These are phyloP conservation scores for Hirsutella rhossiliensis DNA, from an alignment of 2,329 filamentous ascomycete genomes.

Conservation along the genomic window DNA sequence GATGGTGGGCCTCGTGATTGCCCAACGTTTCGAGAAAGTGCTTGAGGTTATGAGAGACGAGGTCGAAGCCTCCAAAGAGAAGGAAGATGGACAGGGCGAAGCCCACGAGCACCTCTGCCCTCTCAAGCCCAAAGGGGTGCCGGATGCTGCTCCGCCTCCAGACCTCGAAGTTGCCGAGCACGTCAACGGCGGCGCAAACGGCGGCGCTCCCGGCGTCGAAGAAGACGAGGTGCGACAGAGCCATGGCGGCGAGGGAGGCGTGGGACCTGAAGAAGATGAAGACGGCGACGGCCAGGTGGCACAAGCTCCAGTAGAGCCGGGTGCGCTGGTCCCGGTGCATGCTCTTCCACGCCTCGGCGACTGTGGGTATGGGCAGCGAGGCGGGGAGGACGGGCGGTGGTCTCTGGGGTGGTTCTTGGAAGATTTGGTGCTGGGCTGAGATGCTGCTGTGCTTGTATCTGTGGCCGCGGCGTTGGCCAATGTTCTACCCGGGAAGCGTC, in stretches of 20 bases:
- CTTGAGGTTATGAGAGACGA: constrained; percentile 87
- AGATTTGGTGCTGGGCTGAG: constrained; percentile 80
- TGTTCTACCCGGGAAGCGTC: constrained; percentile 42
- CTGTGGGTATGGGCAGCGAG: constrained; percentile 81
- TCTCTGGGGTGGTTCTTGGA: constrained; percentile 78
- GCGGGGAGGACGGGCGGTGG: constrained; percentile 82
- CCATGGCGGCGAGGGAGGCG: constrained; percentile 81
- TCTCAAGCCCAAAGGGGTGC: constrained; percentile 86
- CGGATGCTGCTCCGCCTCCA: constrained; percentile 89
- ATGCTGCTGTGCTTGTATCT: constrained; percentile 97
- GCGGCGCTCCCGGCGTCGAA: constrained; percentile 91
- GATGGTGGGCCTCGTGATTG: constrained; percentile 59
- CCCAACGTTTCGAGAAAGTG: constrained; percentile 64
- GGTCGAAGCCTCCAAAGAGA: constrained; percentile 93
- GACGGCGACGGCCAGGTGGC: constrained; percentile 71
- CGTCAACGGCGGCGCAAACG: constrained; percentile 83
- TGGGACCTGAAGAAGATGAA: constrained; percentile 79
- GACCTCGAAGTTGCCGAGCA: constrained; percentile 92
- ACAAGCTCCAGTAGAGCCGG: constrained; percentile 78
- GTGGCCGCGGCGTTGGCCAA: constrained; percentile 86
- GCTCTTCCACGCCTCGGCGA: constrained; percentile 76
- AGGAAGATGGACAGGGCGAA: constrained; percentile 94
- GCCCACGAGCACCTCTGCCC: constrained; percentile 85
- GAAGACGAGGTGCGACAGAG: constrained; percentile 83
- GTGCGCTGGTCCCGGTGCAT: constrained; percentile 81